Evolutionary conservation across 208 protist species (phyloP).

Genomic region (Trypanosoma congolense): DNA sequence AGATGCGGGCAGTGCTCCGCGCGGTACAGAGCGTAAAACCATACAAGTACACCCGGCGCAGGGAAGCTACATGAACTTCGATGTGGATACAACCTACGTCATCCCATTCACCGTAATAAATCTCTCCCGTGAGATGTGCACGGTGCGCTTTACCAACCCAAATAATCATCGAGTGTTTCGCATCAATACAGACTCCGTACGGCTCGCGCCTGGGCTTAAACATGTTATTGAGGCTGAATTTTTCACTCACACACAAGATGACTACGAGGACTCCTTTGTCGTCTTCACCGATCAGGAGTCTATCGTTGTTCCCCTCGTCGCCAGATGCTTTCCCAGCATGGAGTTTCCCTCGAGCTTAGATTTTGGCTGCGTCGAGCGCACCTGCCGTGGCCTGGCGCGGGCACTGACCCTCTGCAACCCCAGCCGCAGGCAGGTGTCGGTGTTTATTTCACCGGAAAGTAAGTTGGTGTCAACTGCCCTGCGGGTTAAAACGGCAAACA

Average conservation of each 20-base stretch:
- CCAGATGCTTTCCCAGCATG: conserved; percentile 56
- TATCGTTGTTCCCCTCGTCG: conserved; percentile 60
- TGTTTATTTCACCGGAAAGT: conserved; percentile 11
- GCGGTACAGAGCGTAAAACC: neutral
- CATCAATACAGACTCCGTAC: conserved; percentile 56
- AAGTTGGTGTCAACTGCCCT: conserved; percentile 7
- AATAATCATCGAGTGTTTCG: conserved; percentile 50
- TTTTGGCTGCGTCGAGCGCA: conserved; percentile 74
- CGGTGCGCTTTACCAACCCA: conserved; percentile 73
- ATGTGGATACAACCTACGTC: conserved; percentile 83
- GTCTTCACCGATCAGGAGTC: conserved; percentile 64
- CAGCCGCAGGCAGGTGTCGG: conserved; percentile 51
- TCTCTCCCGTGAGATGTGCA: conserved; percentile 43
- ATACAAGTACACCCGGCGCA: conserved; percentile 43
- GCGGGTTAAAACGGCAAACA: conserved; percentile 22
- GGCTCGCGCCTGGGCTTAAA: conserved; percentile 65
- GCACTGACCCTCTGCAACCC: conserved; percentile 62
- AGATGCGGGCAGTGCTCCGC: too few species aligned
- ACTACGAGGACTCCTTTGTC: conserved; percentile 69
- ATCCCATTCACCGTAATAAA: conserved; percentile 83
- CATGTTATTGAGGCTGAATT: conserved; percentile 84
- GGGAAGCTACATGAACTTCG: conserved; percentile 83
- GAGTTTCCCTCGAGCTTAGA: conserved; percentile 45
- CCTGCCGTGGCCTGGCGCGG: conserved; percentile 27
- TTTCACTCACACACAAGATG: conserved; percentile 52